These are phyloP conservation scores for Rhodotorula kratochvilovae DNA, from an alignment of 768 basidiomycete genomes.

Conservation along the genomic window DNA sequence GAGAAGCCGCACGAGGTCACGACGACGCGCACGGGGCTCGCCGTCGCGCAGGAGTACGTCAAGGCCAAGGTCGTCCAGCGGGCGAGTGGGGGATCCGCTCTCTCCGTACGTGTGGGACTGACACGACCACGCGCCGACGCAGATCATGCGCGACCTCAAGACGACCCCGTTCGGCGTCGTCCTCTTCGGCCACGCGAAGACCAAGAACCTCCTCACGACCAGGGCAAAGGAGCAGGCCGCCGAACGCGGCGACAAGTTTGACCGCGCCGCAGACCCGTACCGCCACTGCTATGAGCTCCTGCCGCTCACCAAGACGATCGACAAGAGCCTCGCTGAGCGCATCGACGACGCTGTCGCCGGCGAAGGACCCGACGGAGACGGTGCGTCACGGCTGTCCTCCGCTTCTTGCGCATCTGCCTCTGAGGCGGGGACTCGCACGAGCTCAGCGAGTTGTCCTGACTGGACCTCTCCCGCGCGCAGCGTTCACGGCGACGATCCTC, in stretches of 20 bases:
- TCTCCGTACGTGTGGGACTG: background rate
- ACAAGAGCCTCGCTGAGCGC: constrained; percentile 61
- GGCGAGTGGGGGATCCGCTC: constrained; percentile 17
- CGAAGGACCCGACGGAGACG: constrained; percentile 11
- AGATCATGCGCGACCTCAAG: constrained; percentile 89
- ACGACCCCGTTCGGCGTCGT: constrained; percentile 92
- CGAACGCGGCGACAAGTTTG: constrained; percentile 53
- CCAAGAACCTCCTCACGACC: constrained; percentile 32
- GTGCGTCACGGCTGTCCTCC: too few species aligned
- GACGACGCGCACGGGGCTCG: constrained; percentile 57
- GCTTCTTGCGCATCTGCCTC: too few species aligned
- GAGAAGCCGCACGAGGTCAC: constrained; percentile 44
- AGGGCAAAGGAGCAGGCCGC: constrained; percentile 12
- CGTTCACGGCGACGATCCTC: constrained; percentile 81
- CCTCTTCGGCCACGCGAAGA: constrained; percentile 62
- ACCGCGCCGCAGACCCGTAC: constrained; percentile 58
- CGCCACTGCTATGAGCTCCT: constrained; percentile 69
- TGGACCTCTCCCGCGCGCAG: too few species aligned
- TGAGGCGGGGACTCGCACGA: too few species aligned
- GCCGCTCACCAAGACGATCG: constrained; percentile 61
- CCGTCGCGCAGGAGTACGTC: constrained; percentile 76
- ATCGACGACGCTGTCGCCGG: constrained; percentile 59
- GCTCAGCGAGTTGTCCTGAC: too few species aligned
- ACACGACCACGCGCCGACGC: background rate
- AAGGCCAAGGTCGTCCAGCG: constrained; percentile 70